phyloP scores from a whole-genome alignment of 2,329 filamentous ascomycete species.

The Gnomoniopsis smithogilvyi region DNA sequence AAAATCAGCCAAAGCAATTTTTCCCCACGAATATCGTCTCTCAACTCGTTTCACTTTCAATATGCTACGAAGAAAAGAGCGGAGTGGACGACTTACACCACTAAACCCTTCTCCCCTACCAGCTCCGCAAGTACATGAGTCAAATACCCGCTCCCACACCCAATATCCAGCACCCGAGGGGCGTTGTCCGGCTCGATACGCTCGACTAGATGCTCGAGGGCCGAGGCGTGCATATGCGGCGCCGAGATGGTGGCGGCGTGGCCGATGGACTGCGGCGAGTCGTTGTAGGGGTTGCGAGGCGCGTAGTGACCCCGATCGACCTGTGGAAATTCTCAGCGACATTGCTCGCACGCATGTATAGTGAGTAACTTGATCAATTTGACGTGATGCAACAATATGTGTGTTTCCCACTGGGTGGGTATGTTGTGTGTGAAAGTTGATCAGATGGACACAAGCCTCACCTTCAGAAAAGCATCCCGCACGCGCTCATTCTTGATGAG shows the following conservation, averaged over 20 bases:
- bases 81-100: no score
- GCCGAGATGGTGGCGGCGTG: conserved; percentile 55
- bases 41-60: no score
- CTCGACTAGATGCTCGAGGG: conserved; percentile 46
- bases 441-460: conserved; percentile 31
- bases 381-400: no score
- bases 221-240: conserved; percentile 59
- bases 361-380: no score
- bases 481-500: conserved; percentile 72
- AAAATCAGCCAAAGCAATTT: no score
- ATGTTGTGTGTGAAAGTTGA: not conserved
- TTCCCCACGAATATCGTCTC: no score
- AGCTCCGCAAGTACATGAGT: conserved; percentile 85
- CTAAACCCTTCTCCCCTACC: conserved; percentile 31
- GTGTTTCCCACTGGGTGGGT: no score
- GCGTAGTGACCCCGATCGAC: conserved; percentile 88
- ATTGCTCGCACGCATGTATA: no score
- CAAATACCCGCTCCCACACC: conserved; percentile 76
- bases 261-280: conserved; percentile 54
- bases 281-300: conserved; percentile 64
- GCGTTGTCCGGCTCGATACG: conserved; percentile 33
- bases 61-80: no score
- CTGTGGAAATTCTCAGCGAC: conserved; percentile 35
- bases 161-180: conserved; percentile 67
- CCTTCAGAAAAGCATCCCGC: conserved; percentile 75